A percentile compares a stretch with the other conserved stretches of the same genome.
phyloP scores from a whole-genome alignment of 192 early-diverging fungal genomes.

The Helicostylum pulchrum region DNA sequence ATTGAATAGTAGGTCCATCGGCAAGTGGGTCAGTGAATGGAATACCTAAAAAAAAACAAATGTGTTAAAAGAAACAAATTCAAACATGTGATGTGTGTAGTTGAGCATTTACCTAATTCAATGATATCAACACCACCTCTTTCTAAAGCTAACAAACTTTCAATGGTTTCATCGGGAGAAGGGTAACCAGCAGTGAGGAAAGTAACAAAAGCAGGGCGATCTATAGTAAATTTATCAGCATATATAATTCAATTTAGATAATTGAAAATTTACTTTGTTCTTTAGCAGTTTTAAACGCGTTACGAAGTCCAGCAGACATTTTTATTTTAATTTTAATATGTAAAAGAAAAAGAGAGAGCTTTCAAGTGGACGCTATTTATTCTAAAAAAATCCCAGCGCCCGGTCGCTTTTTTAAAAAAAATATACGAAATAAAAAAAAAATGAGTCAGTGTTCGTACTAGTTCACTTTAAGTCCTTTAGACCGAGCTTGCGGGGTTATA shows the following conservation, averaged over 20 bases:
- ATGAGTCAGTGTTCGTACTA: slow-evolving; percentile 8
- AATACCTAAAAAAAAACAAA: slow-evolving; percentile 57
- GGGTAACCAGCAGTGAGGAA: slow-evolving; percentile 96
- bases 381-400: too few relatives aligned
- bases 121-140: slow-evolving; percentile 92
- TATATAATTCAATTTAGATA: too few relatives aligned
- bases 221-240: slow-evolving; percentile 23
- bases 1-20: slow-evolving; percentile 97
- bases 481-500: background rate
- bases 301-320: slow-evolving; percentile 5
- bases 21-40: slow-evolving; percentile 98
- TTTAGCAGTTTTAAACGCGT: slow-evolving; percentile 12
- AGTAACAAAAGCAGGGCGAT: slow-evolving; percentile 85
- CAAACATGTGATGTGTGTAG: too few relatives aligned
- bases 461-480: background rate
- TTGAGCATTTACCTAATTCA: slow-evolving; percentile 77
- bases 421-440: too few relatives aligned
- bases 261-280: slow-evolving; percentile 6
- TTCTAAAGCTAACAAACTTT: slow-evolving; percentile 83
- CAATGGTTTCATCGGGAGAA: slow-evolving; percentile 71
- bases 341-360: background rate
- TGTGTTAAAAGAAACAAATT: too few relatives aligned
- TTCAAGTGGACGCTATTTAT: too few relatives aligned
- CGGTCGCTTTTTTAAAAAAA: too few relatives aligned
- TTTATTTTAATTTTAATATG: slow-evolving; percentile 8